Evolutionary conservation across 208 protist genomes (phyloP).

Genomic region (Leishmania major): DNA sequence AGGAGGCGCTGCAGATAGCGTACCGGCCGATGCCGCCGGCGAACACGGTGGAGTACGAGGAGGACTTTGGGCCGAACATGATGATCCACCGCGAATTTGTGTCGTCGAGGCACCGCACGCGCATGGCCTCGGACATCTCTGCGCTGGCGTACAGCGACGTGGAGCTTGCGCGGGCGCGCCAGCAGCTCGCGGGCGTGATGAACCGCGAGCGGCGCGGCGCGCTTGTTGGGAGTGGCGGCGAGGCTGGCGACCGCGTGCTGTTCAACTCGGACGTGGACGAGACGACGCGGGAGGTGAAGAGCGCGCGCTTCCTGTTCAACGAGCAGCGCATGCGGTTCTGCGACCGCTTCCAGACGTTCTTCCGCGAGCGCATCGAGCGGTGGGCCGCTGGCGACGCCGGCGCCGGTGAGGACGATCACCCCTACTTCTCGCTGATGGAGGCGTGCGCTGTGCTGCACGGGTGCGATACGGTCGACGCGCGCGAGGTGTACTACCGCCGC

Average conservation of each 20-base stretch:
- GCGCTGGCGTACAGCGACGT: slow-evolving; percentile 77
- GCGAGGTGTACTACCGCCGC: slow-evolving; percentile 66
- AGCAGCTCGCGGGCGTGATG: slow-evolving; percentile 77
- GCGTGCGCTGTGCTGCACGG: slow-evolving; percentile 86
- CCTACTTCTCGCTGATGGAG: slow-evolving; percentile 89
- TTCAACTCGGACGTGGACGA: slow-evolving; percentile 72
- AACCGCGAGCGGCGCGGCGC: slow-evolving; percentile 75
- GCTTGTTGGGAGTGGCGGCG: slow-evolving; percentile 44
- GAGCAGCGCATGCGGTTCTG: slow-evolving; percentile 82
- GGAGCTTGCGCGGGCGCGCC: slow-evolving; percentile 58
- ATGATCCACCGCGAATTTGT: slow-evolving; percentile 90
- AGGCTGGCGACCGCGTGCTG: slow-evolving; percentile 54
- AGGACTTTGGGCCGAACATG: slow-evolving; percentile 85
- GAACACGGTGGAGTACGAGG: slow-evolving; percentile 87
- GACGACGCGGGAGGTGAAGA: slow-evolving; percentile 62
- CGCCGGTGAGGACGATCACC: slow-evolving; percentile 40
- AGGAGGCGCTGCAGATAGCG: slow-evolving; percentile 79
- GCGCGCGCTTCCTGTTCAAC: slow-evolving; percentile 85
- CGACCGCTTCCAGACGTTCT: slow-evolving; percentile 85
- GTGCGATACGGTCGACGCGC: slow-evolving; percentile 60
- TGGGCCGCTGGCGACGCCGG: slow-evolving; percentile 13
- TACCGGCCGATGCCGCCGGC: slow-evolving; percentile 82
- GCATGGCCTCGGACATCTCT: slow-evolving; percentile 60
- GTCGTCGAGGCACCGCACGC: slow-evolving; percentile 58
- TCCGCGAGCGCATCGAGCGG: slow-evolving; percentile 42